These are phyloP conservation scores for Metschnikowia continentalis DNA, from an alignment of 805 yeast species.

Conservation along the genomic window DNA sequence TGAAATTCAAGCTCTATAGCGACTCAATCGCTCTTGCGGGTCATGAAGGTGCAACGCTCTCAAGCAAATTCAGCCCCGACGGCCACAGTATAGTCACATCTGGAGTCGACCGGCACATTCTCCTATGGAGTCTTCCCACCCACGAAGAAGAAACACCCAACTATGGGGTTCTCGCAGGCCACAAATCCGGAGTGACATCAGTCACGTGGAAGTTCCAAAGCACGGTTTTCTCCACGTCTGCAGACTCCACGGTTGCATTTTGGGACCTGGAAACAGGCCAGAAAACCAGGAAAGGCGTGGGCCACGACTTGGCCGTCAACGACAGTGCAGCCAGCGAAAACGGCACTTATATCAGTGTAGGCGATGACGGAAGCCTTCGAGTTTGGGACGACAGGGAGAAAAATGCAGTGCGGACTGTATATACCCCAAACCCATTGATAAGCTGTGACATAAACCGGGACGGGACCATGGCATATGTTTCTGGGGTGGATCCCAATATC, in stretches of 20 bases:
- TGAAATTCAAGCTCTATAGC: conserved; percentile 18
- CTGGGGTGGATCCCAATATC: conserved; percentile 68
- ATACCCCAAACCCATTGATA: conserved; percentile 56
- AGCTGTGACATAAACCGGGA: conserved; percentile 36
- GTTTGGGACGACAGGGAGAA: conserved; percentile 69
- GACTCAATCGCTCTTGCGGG: conserved; percentile 42
- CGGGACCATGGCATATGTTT: conserved; percentile 45
- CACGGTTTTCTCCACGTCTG: conserved; percentile 47
- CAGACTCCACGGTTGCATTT: conserved; percentile 57
- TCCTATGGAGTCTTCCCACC: conserved; percentile 43
- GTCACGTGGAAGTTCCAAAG: conserved; percentile 48
- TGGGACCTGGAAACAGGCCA: conserved; percentile 61
- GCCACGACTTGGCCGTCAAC: conserved; percentile 53
- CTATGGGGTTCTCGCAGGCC: conserved; percentile 48
- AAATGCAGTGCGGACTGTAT: conserved; percentile 32
- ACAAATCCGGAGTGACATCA: conserved; percentile 62
- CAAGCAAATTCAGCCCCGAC: conserved; percentile 46
- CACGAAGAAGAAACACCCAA: conserved; percentile 27
- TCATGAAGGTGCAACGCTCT: conserved; percentile 51
- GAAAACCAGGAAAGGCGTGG: conserved; percentile 50
- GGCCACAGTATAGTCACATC: conserved; percentile 60
- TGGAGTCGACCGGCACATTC: conserved; percentile 52
- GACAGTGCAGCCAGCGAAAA: conserved; percentile 40
- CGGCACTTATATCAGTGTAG: conserved; percentile 43
- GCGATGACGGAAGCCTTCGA: conserved; percentile 59